Percentiles rank a stretch among this genome's conserved stretches.
phyloP scores from a whole-genome alignment of 108 stramenopile genomes.

The Mediolabrus comicus region DNA sequence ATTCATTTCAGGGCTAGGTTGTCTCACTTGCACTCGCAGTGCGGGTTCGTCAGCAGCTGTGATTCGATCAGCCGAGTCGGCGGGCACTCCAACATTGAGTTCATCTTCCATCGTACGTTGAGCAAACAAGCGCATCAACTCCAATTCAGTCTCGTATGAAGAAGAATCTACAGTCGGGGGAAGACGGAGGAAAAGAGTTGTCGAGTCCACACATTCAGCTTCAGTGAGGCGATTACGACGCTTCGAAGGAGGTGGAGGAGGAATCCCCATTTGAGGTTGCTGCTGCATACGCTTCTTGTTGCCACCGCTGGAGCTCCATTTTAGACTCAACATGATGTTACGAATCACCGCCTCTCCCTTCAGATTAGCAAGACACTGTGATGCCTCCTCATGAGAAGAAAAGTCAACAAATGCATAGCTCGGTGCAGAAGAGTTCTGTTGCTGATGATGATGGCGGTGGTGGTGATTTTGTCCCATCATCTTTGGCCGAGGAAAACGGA shows the following conservation, averaged over 20 bases:
- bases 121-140: conserved; percentile 50
- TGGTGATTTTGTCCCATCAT: conserved; percentile 16
- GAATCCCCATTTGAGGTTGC: conserved; percentile 15
- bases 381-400: conserved; percentile 61
- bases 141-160: conserved; percentile 27
- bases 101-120: conserved; percentile 77
- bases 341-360: conserved; percentile 47
- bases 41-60: conserved; percentile 83
- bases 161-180: conserved; percentile 43
- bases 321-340: conserved; percentile 62
- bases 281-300: conserved; percentile 14
- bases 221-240: conserved; percentile 64
- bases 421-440: conserved; percentile 26
- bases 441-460: not conserved
- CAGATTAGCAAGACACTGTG: conserved; percentile 56
- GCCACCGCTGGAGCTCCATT: conserved; percentile 63
- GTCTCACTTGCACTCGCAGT: conserved; percentile 57
- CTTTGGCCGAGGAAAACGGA: conserved; percentile 59
- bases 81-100: conserved; percentile 55
- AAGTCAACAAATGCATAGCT: conserved; percentile 86
- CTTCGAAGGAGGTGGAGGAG: conserved; percentile 31
- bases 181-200: conserved; percentile 71
- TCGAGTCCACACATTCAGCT: conserved; percentile 73
- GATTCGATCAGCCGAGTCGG: conserved; percentile 56
- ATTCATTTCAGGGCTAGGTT: conserved; percentile 39